Percentiles rank a stretch among this genome's conserved stretches.
phyloP scores from a whole-genome alignment of 169 alveolate genomes.

The Plasmodium relictum region DNA sequence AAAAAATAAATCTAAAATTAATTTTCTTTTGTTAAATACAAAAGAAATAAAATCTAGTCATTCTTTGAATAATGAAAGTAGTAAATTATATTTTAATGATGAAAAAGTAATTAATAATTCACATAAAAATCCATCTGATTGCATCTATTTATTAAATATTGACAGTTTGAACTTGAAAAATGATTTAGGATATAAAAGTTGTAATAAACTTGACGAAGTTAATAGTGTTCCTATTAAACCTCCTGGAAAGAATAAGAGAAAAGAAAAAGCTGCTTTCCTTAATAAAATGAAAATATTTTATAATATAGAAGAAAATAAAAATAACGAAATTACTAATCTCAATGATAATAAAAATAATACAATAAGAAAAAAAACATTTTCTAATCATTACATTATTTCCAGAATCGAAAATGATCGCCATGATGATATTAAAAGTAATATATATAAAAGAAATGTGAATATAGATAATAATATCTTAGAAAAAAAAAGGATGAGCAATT shows the following conservation, averaged over 20 bases:
- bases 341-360: not conserved
- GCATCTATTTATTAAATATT: not conserved
- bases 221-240: conserved; percentile 4
- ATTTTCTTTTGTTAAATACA: conserved; percentile 20
- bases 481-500: not conserved
- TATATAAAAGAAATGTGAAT: not conserved
- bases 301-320: not conserved
- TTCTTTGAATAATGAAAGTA: conserved; percentile 6
- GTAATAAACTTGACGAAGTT: not conserved
- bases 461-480: conserved; percentile 1
- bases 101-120: not conserved
- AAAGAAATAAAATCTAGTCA: conserved; percentile 12
- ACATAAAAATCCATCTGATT: not conserved
- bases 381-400: not conserved
- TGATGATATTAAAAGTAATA: conserved; percentile 18
- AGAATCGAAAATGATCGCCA: not conserved
- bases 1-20: conserved; percentile 62
- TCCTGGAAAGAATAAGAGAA: conserved; percentile 54
- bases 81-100: not conserved
- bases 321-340: not conserved
- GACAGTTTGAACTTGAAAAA: not conserved
- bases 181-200: not conserved
- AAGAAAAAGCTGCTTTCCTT: conserved; percentile 36
- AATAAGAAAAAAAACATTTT: conserved; percentile 2
- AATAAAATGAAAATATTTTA: conserved; percentile 22